Evolutionary conservation across 2,329 filamentous ascomycete species (phyloP).

Genomic region (Stachybotrys echinatus): DNA sequence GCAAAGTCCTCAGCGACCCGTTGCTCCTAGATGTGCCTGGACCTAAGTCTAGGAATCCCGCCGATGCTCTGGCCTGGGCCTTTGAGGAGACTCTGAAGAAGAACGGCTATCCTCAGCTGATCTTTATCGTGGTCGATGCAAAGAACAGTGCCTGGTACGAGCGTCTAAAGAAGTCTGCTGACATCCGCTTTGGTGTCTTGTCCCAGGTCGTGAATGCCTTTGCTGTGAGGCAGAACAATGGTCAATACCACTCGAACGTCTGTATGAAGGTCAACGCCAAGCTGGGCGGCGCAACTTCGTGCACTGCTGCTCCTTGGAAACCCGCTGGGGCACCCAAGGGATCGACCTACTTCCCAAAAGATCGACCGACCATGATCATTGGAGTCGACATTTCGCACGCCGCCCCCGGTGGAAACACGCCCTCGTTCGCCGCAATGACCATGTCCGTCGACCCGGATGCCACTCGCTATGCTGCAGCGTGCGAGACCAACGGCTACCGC

Average conservation of each 20-base stretch:
- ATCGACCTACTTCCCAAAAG: slow-evolving; percentile 27
- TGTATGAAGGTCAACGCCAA: slow-evolving; percentile 97
- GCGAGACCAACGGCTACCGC: slow-evolving; percentile 77
- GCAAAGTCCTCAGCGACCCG: slow-evolving; percentile 29
- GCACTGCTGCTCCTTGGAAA: slow-evolving; percentile 28
- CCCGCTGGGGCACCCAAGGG: slow-evolving; percentile 8
- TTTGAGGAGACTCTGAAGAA: slow-evolving; percentile 46
- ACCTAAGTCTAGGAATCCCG: slow-evolving; percentile 32
- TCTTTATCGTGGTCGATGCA: slow-evolving; percentile 72
- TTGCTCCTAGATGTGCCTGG: slow-evolving; percentile 26
- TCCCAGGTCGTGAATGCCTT: slow-evolving; percentile 74
- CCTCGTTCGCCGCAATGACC: slow-evolving; percentile 84
- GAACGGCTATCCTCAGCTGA: slow-evolving; percentile 60
- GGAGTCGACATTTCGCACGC: slow-evolving; percentile 89
- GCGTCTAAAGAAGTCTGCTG: slow-evolving; percentile 82
- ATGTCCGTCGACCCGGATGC: slow-evolving; percentile 69
- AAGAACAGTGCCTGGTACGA: slow-evolving; percentile 71
- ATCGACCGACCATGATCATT: slow-evolving; percentile 70
- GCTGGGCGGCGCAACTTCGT: slow-evolving; percentile 74
- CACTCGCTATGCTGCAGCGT: slow-evolving; percentile 71
- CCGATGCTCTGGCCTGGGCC: slow-evolving; percentile 41
- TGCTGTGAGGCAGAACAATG: slow-evolving; percentile 64
- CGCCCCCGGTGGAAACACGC: slow-evolving; percentile 57
- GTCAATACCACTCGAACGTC: slow-evolving; percentile 90
- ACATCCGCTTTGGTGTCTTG: slow-evolving; percentile 77